Evolutionary conservation across 2,329 filamentous ascomycete species (phyloP).

Genomic region (Plenodomus tracheiphilus): DNA sequence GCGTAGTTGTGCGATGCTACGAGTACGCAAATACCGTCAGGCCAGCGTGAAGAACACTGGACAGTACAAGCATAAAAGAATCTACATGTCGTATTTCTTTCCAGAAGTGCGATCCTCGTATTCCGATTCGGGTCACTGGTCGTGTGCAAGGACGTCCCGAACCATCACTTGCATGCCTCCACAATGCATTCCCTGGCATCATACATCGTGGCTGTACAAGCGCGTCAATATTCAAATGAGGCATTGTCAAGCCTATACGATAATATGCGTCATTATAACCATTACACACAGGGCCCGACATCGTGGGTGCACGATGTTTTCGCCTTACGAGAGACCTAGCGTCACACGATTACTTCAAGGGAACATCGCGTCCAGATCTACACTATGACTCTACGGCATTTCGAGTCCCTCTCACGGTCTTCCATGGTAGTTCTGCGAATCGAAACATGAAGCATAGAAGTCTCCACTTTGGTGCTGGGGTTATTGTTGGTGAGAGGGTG

Average conservation of each 20-base stretch:
- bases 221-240: constrained; percentile 2
- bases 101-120: too few species aligned
- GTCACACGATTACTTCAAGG: constrained; percentile 2
- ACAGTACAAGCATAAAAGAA: too few species aligned
- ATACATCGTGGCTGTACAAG: constrained; percentile 3
- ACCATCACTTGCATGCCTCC: not conserved
- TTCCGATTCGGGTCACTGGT: not conserved
- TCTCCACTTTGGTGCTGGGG: not conserved
- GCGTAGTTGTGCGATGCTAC: too few species aligned
- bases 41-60: too few species aligned
- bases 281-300: constrained; percentile 3
- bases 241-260: not conserved
- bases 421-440: not conserved
- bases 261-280: not conserved
- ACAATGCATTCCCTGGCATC: not conserved
- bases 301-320: not conserved
- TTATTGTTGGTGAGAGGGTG: not conserved
- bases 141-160: not conserved
- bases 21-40: too few species aligned
- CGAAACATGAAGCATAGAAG: constrained; percentile 3
- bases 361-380: not conserved
- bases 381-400: not conserved
- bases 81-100: too few species aligned
- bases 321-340: not conserved
- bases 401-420: constrained; percentile 1